These are phyloP conservation scores for Ustilago bromivora DNA, from an alignment of 1,284 basidiomycete species.

Conservation along the genomic window DNA sequence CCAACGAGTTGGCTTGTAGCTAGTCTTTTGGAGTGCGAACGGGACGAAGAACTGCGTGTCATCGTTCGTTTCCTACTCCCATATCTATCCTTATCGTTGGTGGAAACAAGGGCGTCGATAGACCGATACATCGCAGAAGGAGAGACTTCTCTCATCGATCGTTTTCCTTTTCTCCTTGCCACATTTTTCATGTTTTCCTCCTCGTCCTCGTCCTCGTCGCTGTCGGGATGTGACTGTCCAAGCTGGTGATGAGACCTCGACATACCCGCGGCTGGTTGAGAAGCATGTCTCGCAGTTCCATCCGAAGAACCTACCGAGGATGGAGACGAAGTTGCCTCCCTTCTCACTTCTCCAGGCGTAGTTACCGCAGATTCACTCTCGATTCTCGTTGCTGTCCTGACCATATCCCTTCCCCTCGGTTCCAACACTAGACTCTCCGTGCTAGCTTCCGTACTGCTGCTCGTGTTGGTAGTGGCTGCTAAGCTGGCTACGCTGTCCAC, in stretches of 20 bases:
- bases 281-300: conserved; percentile 32
- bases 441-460: conserved; percentile 16
- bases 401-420: conserved; percentile 50
- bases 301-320: conserved; percentile 31
- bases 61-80: conserved; percentile 21
- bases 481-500: conserved; percentile 37
- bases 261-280: conserved; percentile 16
- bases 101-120: conserved; percentile 12
- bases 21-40: conserved; percentile 18
- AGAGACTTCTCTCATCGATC: conserved; percentile 16
- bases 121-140: conserved; percentile 22
- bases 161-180: conserved; percentile 9
- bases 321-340: conserved; percentile 11
- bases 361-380: conserved; percentile 16
- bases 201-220: conserved; percentile 3
- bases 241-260: conserved; percentile 40
- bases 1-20: neutral
- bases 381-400: conserved; percentile 33
- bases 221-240: conserved; percentile 4
- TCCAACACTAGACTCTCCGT: conserved; percentile 15
- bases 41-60: conserved; percentile 21
- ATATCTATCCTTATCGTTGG: neutral
- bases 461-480: neutral
- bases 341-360: neutral
- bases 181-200: neutral